Conservation (phyloP, 2,329 filamentous ascomycete genomes). For the Ceratocystis colombiana region DNA sequence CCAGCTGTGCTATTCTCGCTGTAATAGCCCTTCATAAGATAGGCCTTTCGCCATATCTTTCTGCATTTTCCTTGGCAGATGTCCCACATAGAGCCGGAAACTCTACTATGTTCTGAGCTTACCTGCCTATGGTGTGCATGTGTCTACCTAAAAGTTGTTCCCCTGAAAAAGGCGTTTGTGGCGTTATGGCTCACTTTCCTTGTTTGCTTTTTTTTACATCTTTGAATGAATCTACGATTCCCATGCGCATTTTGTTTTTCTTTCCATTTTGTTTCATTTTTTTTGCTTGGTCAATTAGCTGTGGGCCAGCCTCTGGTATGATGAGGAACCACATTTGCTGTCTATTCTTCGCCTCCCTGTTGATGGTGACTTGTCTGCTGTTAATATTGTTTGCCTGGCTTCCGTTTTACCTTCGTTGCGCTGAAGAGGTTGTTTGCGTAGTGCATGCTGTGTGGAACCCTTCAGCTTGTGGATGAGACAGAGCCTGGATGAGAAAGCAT, state of each 20-base stretch:
- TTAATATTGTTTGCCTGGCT: neutral
- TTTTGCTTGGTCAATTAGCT: neutral
- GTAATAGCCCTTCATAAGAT: neutral
- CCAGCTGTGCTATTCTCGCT: neutral
- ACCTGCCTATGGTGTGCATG: neutral
- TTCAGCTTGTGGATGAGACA: neutral
- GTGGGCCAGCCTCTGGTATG: conserved; percentile 5
- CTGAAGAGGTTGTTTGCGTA: conserved; percentile 10
- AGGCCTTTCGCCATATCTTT: neutral
- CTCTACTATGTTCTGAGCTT: neutral
- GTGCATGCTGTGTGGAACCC: conserved; percentile 14
- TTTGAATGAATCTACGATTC: conserved; percentile 12
- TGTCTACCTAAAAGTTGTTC: conserved; percentile 11
- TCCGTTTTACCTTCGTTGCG: neutral
- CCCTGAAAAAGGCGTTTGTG: conserved; percentile 15
- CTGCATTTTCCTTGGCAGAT: neutral
- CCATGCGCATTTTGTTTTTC: neutral
- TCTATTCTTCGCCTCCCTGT: neutral
- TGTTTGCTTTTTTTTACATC: neutral
- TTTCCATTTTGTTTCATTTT: neutral
- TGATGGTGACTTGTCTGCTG: neutral
- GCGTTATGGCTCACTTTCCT: conserved; percentile 8
- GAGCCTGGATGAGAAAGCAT: conserved; percentile 4
- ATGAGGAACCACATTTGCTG: conserved; percentile 15
- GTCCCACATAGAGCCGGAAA: neutral